Evolutionary conservation across 768 basidiomycete genomes (phyloP).

Genomic region (Lentinus tigrinus): DNA sequence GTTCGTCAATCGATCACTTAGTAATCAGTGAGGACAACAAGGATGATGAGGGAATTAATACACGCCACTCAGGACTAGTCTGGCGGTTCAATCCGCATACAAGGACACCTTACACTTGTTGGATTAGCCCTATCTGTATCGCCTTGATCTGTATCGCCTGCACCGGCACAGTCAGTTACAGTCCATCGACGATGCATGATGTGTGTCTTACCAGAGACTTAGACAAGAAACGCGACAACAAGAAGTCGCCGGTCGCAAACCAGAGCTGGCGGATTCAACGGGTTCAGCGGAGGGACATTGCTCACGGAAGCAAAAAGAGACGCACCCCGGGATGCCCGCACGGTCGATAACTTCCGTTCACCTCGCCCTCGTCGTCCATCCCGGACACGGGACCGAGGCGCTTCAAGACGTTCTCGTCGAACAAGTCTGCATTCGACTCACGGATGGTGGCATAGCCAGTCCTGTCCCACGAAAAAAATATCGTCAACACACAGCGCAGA

Average conservation of each 20-base stretch:
- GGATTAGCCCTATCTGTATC: constrained; percentile 5
- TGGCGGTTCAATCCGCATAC: too few species aligned
- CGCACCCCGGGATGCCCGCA: constrained; percentile 43
- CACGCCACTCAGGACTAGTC: too few species aligned
- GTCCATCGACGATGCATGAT: too few species aligned
- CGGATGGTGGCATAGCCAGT: constrained; percentile 36
- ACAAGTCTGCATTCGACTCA: constrained; percentile 30
- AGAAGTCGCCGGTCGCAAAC: constrained; percentile 41
- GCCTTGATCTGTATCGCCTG: constrained; percentile 14
- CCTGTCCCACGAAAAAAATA: constrained; percentile 7
- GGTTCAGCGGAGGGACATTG: background rate
- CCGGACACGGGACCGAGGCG: constrained; percentile 37
- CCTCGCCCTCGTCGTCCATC: constrained; percentile 43
- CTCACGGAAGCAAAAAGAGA: background rate
- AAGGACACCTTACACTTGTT: background rate
- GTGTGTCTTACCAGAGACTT: constrained; percentile 34
- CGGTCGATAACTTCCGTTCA: constrained; percentile 37
- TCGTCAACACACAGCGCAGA: background rate
- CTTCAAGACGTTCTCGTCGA: constrained; percentile 37
- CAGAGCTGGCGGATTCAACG: constrained; percentile 34
- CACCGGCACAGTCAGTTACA: too few species aligned
- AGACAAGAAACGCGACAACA: constrained; percentile 31
- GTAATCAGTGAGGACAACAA: too few species aligned
- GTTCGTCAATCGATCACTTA: too few species aligned
- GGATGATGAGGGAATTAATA: too few species aligned